phyloP scores from a whole-genome alignment of 1,139 yeast genomes.

The Debaryomyces sp. region DNA sequence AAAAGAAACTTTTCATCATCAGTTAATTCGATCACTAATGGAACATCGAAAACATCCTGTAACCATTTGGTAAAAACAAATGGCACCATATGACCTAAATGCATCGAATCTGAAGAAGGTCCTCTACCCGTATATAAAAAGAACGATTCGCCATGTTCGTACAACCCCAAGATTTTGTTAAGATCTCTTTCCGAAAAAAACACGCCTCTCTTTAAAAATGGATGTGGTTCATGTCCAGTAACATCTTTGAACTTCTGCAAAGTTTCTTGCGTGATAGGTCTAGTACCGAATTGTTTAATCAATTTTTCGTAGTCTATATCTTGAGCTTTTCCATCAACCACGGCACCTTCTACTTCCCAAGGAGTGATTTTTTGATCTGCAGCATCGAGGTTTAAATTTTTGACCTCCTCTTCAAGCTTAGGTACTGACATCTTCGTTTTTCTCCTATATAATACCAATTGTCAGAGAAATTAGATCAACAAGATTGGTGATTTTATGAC shows the following conservation, averaged over 20 bases:
- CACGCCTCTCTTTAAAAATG: slow-evolving; percentile 85
- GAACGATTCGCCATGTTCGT: slow-evolving; percentile 94
- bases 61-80: slow-evolving; percentile 96
- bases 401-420: slow-evolving; percentile 25
- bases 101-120: slow-evolving; percentile 94
- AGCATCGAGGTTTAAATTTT: slow-evolving; percentile 24
- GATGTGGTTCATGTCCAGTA: slow-evolving; percentile 94
- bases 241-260: slow-evolving; percentile 73
- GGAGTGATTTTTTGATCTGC: slow-evolving; percentile 85
- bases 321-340: slow-evolving; percentile 87
- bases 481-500: neutral
- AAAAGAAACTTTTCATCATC: slow-evolving; percentile 98
- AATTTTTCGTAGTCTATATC: slow-evolving; percentile 90
- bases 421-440: slow-evolving; percentile 1
- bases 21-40: slow-evolving; percentile 93
- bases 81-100: slow-evolving; percentile 96
- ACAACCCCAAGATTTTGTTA: slow-evolving; percentile 73
- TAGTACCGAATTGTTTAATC: slow-evolving; percentile 87
- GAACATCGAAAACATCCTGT: slow-evolving; percentile 96
- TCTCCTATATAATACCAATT: neutral
- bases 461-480: neutral
- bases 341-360: slow-evolving; percentile 99
- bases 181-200: slow-evolving; percentile 95
- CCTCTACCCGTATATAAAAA: slow-evolving; percentile 98
- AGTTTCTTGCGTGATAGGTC: slow-evolving; percentile 67